phyloP scores from a whole-genome alignment of 768 basidiomycete species.

The Pisolithus orientalis region DNA sequence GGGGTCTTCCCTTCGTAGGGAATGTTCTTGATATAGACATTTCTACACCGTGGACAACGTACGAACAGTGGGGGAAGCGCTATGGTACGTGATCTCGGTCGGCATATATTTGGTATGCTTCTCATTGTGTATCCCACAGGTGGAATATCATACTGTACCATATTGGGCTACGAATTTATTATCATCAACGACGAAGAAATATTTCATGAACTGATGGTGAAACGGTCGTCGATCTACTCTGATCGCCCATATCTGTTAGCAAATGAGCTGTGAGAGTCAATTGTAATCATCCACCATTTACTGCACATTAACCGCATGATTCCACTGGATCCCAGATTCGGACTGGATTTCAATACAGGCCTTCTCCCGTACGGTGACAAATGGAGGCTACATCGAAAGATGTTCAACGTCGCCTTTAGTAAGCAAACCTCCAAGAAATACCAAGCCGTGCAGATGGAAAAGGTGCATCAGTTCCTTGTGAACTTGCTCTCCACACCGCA shows the following conservation, averaged over 20 bases:
- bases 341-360: constrained; percentile 7
- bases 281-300: not conserved
- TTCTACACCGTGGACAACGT: constrained; percentile 26
- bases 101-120: not conserved
- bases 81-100: constrained; percentile 6
- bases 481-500: not conserved
- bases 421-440: not conserved
- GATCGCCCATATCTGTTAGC: constrained; percentile 36
- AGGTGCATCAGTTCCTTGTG: not conserved
- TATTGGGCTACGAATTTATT: constrained; percentile 40
- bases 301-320: not conserved
- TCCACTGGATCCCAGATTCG: not conserved
- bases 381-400: constrained; percentile 13
- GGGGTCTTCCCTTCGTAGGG: constrained; percentile 33
- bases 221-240: constrained; percentile 42
- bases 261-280: constrained; percentile 11
- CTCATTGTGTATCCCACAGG: constrained; percentile 19
- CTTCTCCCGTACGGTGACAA: constrained; percentile 12
- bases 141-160: constrained; percentile 40
- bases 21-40: constrained; percentile 15
- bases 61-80: constrained; percentile 25
- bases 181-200: constrained; percentile 39
- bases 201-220: constrained; percentile 41
- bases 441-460: not conserved
- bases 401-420: constrained; percentile 8